Evolutionary conservation across 2,329 filamentous ascomycete genomes (phyloP).

Genomic region (Penicillium sp.): DNA sequence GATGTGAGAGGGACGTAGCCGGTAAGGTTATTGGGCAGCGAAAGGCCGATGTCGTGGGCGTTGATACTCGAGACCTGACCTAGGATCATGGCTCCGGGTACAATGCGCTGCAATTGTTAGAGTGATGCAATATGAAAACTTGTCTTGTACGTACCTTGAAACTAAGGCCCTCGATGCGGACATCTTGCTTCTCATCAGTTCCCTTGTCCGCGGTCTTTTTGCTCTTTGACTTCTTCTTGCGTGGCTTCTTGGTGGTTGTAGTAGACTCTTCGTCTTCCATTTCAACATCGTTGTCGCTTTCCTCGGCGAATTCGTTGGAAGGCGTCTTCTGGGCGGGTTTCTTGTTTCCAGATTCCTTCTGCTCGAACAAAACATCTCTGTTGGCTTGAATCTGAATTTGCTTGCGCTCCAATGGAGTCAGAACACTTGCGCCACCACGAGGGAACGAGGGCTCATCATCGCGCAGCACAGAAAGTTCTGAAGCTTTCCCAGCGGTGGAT

Average conservation of each 20-base stretch:
- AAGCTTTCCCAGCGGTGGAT: conserved; percentile 28
- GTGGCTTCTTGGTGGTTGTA: conserved; percentile 36
- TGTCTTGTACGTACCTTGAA: conserved; percentile 65
- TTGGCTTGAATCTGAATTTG: conserved; percentile 93
- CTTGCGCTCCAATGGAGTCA: conserved; percentile 93
- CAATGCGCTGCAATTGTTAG: conserved; percentile 63
- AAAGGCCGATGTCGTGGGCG: conserved; percentile 71
- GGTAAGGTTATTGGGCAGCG: conserved; percentile 86
- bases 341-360: conserved; percentile 55
- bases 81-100: conserved; percentile 81
- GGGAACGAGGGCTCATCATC: conserved; percentile 91
- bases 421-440: conserved; percentile 81
- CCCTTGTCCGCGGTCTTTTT: conserved; percentile 54
- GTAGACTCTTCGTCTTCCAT: conserved; percentile 46
- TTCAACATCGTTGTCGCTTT: conserved; percentile 54
- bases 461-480: conserved; percentile 47
- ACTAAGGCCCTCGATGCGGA: conserved; percentile 81
- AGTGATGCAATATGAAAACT: conserved; percentile 9
- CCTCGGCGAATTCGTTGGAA: conserved; percentile 57
- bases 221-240: conserved; percentile 40
- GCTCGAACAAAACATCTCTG: conserved; percentile 86
- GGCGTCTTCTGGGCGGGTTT: conserved; percentile 41
- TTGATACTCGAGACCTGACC: conserved; percentile 83
- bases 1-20: conserved; percentile 89
- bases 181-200: conserved; percentile 48